phyloP scores from a whole-genome alignment of 345 rosid genomes.

The Bretschneidera sinensis region DNA sequence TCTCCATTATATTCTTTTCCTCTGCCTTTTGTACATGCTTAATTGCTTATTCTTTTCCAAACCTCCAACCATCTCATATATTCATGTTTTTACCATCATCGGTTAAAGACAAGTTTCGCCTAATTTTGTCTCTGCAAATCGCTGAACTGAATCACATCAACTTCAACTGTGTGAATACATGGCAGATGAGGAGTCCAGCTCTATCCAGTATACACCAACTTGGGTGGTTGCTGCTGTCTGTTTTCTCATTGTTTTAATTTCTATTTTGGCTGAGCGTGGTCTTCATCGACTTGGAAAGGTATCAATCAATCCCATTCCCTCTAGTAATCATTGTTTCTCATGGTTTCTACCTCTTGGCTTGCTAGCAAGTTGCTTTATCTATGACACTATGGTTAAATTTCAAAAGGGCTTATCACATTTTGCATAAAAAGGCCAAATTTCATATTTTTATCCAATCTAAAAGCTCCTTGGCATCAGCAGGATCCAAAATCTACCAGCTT shows the following conservation, averaged over 20 bases:
- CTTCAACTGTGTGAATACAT: constrained; percentile 17
- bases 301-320: background rate
- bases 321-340: too few relatives aligned
- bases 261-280: constrained; percentile 66
- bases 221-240: constrained; percentile 83
- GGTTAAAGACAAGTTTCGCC: background rate
- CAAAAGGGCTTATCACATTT: too few relatives aligned
- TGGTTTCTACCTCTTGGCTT: too few relatives aligned
- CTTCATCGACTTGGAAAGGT: constrained; percentile 83
- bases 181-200: constrained; percentile 30
- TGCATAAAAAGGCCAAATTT: too few relatives aligned
- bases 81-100: background rate
- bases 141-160: background rate
- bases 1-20: constrained; percentile 23
- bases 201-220: constrained; percentile 69
- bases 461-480: too few relatives aligned
- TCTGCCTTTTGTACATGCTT: background rate
- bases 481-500: too few relatives aligned
- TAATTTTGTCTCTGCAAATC: background rate
- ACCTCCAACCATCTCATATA: background rate
- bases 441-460: too few relatives aligned
- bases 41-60: constrained; percentile 13
- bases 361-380: too few relatives aligned
- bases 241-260: constrained; percentile 56
- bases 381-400: too few relatives aligned